Percentiles rank a stretch among this genome's conserved stretches.
These are phyloP conservation scores for Glycine latifolia DNA, from an alignment of 306 rosid genomes.

Conservation along the genomic window DNA sequence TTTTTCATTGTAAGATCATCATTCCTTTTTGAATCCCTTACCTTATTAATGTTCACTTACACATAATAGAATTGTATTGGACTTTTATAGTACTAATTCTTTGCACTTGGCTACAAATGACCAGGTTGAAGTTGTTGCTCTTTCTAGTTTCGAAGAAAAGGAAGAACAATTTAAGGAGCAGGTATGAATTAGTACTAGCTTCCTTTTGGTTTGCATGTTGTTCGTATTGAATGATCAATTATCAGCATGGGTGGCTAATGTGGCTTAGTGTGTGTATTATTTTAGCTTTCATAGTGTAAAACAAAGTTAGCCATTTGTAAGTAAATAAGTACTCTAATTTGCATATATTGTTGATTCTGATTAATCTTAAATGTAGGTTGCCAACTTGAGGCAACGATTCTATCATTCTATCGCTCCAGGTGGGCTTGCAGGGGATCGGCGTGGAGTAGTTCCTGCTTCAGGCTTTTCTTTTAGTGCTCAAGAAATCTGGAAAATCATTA, in stretches of 20 bases:
- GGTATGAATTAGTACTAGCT: conserved; percentile 52
- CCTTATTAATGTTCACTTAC: conserved; percentile 1
- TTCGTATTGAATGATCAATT: background rate
- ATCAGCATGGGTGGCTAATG: background rate
- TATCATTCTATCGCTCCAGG: conserved; percentile 86
- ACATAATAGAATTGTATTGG: background rate
- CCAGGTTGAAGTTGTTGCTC: conserved; percentile 93
- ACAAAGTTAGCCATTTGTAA: background rate
- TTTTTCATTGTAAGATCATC: conserved; percentile 75
- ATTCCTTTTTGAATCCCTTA: conserved; percentile 34
- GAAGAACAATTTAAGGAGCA: conserved; percentile 90
- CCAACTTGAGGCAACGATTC: conserved; percentile 79
- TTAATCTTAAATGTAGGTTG: conserved; percentile 61
- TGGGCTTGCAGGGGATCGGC: conserved; percentile 94
- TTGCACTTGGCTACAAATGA: conserved; percentile 46
- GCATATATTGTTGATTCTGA: conserved; percentile 11
- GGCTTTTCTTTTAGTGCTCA: conserved; percentile 92
- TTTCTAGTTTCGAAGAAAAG: conserved; percentile 91
- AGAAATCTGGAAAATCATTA: conserved; percentile 87
- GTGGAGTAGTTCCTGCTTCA: conserved; percentile 93
- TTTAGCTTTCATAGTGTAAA: conserved; percentile 18
- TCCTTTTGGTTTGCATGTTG: conserved; percentile 33
- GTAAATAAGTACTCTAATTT: conserved; percentile 31
- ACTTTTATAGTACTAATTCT: conserved; percentile 23
- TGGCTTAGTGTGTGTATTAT: background rate